Percentiles rank a stretch among this genome's conserved stretches.
These are phyloP conservation scores for Psilocybe cyanescens DNA, from an alignment of 768 basidiomycete species.

Conservation along the genomic window DNA sequence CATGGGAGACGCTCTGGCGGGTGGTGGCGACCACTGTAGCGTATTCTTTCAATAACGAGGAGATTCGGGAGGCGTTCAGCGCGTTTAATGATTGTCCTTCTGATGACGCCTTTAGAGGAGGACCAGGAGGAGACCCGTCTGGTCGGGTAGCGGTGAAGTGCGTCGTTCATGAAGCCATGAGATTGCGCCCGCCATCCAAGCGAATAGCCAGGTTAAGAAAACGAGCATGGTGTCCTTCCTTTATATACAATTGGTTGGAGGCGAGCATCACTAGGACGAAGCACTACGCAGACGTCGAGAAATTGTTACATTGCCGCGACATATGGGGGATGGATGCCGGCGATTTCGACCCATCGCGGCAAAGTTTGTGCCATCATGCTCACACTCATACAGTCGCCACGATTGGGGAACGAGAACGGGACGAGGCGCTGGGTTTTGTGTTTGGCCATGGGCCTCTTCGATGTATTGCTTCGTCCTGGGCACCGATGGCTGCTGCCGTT, in stretches of 20 bases:
- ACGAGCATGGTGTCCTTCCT: conserved; percentile 8
- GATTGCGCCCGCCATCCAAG: conserved; percentile 55
- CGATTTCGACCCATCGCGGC: conserved; percentile 49
- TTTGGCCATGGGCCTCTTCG: conserved; percentile 54
- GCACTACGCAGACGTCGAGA: conserved; percentile 39
- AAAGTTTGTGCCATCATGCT: conserved; percentile 20
- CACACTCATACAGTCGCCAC: not conserved
- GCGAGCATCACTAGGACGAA: not conserved
- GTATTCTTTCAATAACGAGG: conserved; percentile 33
- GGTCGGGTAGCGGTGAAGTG: conserved; percentile 34
- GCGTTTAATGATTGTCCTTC: conserved; percentile 38
- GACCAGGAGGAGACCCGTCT: not conserved
- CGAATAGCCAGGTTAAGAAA: conserved; percentile 41
- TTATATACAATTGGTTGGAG: conserved; percentile 4
- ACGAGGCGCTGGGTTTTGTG: conserved; percentile 30
- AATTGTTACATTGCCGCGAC: conserved; percentile 30
- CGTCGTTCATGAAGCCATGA: conserved; percentile 47
- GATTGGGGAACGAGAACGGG: conserved; percentile 11
- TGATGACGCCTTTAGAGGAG: conserved; percentile 29
- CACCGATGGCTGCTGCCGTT: conserved; percentile 52
- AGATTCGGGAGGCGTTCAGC: conserved; percentile 31
- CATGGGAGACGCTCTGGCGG: conserved; percentile 69
- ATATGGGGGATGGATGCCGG: conserved; percentile 41
- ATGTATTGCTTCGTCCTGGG: conserved; percentile 55
- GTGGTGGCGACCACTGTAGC: conserved; percentile 51